Conservation (phyloP, 2,329 filamentous ascomycete species). For the Fonsecaea multimorphosa region DNA sequence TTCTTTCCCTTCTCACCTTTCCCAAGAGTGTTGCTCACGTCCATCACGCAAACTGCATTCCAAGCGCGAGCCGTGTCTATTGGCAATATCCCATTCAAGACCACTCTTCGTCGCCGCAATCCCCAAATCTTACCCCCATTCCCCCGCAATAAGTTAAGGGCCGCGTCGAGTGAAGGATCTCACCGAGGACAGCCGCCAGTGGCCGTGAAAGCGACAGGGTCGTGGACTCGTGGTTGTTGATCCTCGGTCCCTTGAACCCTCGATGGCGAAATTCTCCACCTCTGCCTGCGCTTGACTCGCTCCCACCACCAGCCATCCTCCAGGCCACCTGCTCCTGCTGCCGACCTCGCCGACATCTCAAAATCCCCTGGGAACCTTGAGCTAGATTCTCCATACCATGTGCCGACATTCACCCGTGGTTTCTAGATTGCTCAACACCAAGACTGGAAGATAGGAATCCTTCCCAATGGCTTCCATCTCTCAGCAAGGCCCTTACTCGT, state of each 20-base stretch:
- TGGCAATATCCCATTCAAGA: not conserved
- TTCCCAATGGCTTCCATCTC: slow-evolving; percentile 34
- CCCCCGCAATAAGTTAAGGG: not conserved
- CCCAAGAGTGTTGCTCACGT: too few relatives aligned
- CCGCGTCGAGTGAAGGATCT: not conserved
- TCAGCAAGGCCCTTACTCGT: slow-evolving; percentile 25
- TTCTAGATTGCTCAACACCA: slow-evolving; percentile 13
- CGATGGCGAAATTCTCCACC: not conserved
- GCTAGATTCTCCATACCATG: slow-evolving; percentile 19
- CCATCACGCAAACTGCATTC: not conserved
- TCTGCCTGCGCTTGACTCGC: slow-evolving; percentile 2
- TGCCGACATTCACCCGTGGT: slow-evolving; percentile 35
- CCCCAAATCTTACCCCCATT: not conserved
- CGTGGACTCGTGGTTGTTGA: not conserved
- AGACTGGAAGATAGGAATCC: slow-evolving; percentile 14
- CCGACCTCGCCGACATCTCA: slow-evolving; percentile 20
- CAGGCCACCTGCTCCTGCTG: slow-evolving; percentile 13
- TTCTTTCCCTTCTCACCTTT: too few relatives aligned
- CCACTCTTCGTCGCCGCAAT: not conserved
- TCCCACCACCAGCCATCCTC: slow-evolving; percentile 16
- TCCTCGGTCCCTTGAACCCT: not conserved
- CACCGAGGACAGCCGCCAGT: not conserved
- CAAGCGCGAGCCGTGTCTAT: not conserved
- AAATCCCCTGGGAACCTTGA: slow-evolving; percentile 7
- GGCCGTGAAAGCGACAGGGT: not conserved